Base-by-base conservation (phyloP, 2,329 filamentous ascomycete species). In the Penicillium freii region DNA sequence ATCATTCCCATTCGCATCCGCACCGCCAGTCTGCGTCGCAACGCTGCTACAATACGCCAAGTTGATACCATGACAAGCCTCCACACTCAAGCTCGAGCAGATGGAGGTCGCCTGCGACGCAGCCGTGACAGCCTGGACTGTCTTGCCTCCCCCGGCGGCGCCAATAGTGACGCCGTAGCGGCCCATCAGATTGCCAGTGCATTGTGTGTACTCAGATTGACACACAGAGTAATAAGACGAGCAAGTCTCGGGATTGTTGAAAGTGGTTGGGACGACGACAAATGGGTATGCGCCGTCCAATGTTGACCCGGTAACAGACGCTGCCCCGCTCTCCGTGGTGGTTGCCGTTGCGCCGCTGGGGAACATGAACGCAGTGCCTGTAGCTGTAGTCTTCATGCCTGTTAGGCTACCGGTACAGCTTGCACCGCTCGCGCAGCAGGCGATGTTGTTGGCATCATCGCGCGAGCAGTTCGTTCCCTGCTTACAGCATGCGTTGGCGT, bases 391-490 rank as follows among this genome's bases (percentile, higher is more conserved):
- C 4, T 59, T 64, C 1, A 68, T 58, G 2, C 65, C 71, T 0
- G 75, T 71, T 10, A 86, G 76, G 9, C 76, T 79, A 2, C 85
- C 85, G 0, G 84, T 86, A 66, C 85, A 87, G 29, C 75, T 79
- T 15, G 81, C 81, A 50, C 81, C 80, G 27, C 73, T 77, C 0
- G 84, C 84, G 72, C 85, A 87, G 76, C 85, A 87, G 25, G 84
- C 85, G 53, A 87, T 80, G 59, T 85, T 77, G 53, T 83, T 78
- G 38, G 78, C 81, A 40, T 73, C 71, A 70, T 87, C 85, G 50
- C 79, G 77, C 42, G 81, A 79, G 73, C 85, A 87, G 56, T 78
- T 75, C 23, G 82, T 79, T 48, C 75, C 77, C 40, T 74, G 71
- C 34, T 74, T 74, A 71, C 85, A 87, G 76, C 85, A 87, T 54